Base-by-base conservation (phyloP, 768 basidiomycete species). In the Lactarius akahatsu region DNA sequence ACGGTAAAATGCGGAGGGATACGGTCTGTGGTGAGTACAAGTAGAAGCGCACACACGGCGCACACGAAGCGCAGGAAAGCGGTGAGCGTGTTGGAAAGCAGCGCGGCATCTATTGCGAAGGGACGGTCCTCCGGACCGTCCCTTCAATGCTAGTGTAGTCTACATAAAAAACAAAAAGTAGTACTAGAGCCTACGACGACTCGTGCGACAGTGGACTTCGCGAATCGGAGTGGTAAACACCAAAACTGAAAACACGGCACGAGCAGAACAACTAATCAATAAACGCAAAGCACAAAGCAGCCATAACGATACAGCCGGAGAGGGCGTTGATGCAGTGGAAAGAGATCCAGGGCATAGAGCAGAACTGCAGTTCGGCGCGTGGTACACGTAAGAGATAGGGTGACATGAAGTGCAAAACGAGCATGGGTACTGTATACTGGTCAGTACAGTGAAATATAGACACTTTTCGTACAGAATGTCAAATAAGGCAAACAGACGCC, bases 271-370 rank as follows among this genome's bases (percentile, higher is more conserved):
- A 40, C 57, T 58, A 58, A 61, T 43, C n/a, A 28, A 8, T 9
- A 34, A 45, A 50, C 26, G 15, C 26, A n/a, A 66, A 62, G 56
- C 16, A 28, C 34, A 36, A 50, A 11, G 45, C 4, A n/a, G 55
- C 38, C 57, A 52, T 66, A 40, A 52, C 13, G 28, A 66, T 61
- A 61, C 47, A 66, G 20, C 43, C 11, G 15, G n/a, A 20, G 23
- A 36, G n/a, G 28, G 50, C 2, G 28, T 57, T 38, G 57, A 61
- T 45, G 30, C 34, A 56, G 61, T 16, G 32, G 55, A 56, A 20
- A 40, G 34, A 38, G 50, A 50, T 30, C 40, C n/a, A 23, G 60
- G 18, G 36, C 32, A n/a, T 38, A 47, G 18, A 45, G 26, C 9
- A 9, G 41, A 5, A 57, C 5, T 26, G 15, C 54, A 47, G 34